phyloP scores from a whole-genome alignment of 2,329 filamentous ascomycete genomes.

The Calonectria honghensis region DNA sequence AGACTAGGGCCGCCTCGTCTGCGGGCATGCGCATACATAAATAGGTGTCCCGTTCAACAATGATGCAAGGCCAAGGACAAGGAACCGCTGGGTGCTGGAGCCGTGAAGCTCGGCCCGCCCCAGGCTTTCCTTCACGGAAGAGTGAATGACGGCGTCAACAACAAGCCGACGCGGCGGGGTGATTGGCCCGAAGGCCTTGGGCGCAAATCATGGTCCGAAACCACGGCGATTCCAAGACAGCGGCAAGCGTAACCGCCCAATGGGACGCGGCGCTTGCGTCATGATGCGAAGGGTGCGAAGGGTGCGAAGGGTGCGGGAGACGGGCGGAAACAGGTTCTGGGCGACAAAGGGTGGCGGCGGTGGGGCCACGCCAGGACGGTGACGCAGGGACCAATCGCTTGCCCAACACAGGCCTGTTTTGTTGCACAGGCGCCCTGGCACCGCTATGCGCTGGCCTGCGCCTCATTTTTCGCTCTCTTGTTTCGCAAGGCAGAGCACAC shows the following conservation, averaged over 20 bases:
- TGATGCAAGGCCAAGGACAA: constrained; percentile 8
- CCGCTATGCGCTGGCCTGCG: not conserved
- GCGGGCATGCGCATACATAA: not conserved
- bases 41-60: not conserved
- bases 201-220: constrained; percentile 29
- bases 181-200: not conserved
- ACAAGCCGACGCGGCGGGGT: not conserved
- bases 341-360: constrained; percentile 16
- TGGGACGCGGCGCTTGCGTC: constrained; percentile 25
- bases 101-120: constrained; percentile 1
- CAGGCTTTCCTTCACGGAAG: not conserved
- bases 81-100: not conserved
- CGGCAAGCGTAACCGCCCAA: constrained; percentile 3
- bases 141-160: constrained; percentile 27
- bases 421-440: constrained; percentile 15
- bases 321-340: constrained; percentile 31
- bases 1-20: not conserved
- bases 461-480: not conserved
- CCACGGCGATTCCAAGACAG: constrained; percentile 11
- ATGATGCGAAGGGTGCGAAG: constrained; percentile 15
- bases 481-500: not conserved
- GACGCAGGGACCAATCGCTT: constrained; percentile 28
- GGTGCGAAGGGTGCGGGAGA: not conserved
- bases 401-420: not conserved
- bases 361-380: constrained; percentile 21